These are phyloP conservation scores for Neospora caninum DNA, from an alignment of 169 alveolate species.

Conservation along the genomic window DNA sequence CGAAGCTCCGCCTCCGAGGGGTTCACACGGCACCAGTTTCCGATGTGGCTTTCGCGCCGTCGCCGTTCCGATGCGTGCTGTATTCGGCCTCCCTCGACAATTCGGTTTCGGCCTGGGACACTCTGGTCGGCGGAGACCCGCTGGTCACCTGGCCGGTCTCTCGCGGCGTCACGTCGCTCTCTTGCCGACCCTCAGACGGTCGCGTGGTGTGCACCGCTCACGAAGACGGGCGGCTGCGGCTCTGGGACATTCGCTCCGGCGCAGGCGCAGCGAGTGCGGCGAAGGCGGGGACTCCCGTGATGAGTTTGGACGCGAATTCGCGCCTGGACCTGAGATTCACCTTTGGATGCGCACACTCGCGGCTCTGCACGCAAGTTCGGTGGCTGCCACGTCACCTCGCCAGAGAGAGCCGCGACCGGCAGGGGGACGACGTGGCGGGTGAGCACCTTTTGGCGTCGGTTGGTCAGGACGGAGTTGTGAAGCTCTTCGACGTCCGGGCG, in stretches of 20 bases:
- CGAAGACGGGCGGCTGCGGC: conserved; percentile 56
- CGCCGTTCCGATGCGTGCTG: conserved; percentile 12
- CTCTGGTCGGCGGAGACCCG: conserved; percentile 31
- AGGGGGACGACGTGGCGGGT: not conserved
- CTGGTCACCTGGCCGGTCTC: conserved; percentile 17
- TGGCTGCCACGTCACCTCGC: not conserved
- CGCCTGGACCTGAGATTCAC: not conserved
- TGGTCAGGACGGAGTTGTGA: conserved; percentile 56
- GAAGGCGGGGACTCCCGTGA: not conserved
- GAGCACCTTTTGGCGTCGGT: conserved; percentile 38
- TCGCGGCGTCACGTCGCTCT: conserved; percentile 4
- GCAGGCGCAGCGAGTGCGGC: not conserved
- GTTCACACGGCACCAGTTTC: conserved; percentile 14
- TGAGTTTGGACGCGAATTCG: not conserved
- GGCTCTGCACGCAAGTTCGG: not conserved
- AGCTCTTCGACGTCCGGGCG: conserved; percentile 39
- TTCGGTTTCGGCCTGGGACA: conserved; percentile 27
- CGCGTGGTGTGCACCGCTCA: conserved; percentile 45
- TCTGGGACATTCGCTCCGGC: conserved; percentile 57
- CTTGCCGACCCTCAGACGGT: conserved; percentile 6
- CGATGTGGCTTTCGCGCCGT: conserved; percentile 24
- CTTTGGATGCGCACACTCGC: conserved; percentile 5
- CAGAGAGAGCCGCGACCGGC: not conserved
- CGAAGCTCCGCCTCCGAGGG: not conserved
- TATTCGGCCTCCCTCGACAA: not conserved